phyloP scores from a whole-genome alignment of 2,329 filamentous ascomycete genomes.

The Emydomyces testavorans region DNA sequence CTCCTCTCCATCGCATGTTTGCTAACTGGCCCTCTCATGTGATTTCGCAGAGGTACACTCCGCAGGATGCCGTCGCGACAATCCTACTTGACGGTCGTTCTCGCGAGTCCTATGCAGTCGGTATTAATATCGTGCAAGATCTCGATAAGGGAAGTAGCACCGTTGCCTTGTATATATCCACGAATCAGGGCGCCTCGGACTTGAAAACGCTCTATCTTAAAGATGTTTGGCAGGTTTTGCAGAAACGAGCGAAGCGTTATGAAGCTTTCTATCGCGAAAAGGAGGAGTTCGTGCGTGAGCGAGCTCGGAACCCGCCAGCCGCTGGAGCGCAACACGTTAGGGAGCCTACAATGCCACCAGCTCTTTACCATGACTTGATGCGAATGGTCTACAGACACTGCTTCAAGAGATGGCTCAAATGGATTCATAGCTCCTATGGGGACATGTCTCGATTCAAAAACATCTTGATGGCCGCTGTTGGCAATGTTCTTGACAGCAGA shows the following conservation, averaged over 20 bases:
- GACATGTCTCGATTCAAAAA: conserved; percentile 2
- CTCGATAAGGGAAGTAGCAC: background rate
- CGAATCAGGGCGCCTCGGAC: background rate
- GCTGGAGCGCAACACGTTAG: background rate
- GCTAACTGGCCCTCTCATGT: background rate
- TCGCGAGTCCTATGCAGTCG: conserved; percentile 2
- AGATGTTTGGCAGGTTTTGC: background rate
- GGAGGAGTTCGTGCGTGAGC: background rate
- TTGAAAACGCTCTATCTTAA: conserved; percentile 1
- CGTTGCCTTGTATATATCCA: conserved; percentile 5
- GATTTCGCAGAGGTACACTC: background rate
- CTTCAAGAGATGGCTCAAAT: conserved; percentile 5
- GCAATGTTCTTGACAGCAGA: background rate
- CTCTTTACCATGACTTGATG: background rate
- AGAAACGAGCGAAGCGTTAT: background rate
- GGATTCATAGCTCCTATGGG: background rate
- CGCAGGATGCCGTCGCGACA: conserved; percentile 5
- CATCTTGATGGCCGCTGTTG: background rate
- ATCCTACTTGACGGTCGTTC: conserved; percentile 5
- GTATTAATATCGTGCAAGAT: background rate
- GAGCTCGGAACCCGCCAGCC: background rate
- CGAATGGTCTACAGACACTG: conserved; percentile 3
- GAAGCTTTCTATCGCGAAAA: background rate
- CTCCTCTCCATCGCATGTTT: background rate
- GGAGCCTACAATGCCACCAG: background rate